These are phyloP conservation scores for Cantharellus anzutake DNA, from an alignment of 768 basidiomycete species.

Conservation along the genomic window DNA sequence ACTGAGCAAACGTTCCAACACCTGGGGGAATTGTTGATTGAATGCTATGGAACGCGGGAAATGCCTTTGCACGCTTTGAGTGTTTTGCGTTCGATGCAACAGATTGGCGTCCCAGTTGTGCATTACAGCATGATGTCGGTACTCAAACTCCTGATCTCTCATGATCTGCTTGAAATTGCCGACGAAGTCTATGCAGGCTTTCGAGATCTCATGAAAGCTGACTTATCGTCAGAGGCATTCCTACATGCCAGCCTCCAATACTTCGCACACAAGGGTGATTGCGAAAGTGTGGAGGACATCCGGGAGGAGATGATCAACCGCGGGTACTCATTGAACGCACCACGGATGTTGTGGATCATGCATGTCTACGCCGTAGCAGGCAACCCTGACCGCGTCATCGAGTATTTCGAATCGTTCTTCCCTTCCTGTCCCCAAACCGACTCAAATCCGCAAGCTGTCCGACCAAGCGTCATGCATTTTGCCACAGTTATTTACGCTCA, in stretches of 20 bases:
- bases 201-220: neutral
- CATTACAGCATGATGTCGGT: neutral
- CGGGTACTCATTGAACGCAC: neutral
- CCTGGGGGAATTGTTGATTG: neutral
- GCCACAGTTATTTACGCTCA: constrained; percentile 37
- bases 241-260: neutral
- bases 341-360: constrained; percentile 25
- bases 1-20: neutral
- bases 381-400: constrained; percentile 22
- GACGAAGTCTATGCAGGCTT: neutral
- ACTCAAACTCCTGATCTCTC: neutral
- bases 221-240: neutral
- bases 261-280: neutral
- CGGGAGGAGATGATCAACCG: neutral
- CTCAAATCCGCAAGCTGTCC: constrained; percentile 9
- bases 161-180: neutral
- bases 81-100: neutral
- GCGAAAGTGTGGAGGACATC: neutral
- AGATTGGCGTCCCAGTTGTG: neutral
- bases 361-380: constrained; percentile 35
- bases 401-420: constrained; percentile 38
- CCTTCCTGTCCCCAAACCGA: constrained; percentile 17
- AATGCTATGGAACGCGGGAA: neutral
- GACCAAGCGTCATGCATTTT: constrained; percentile 33
- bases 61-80: neutral